Evolutionary conservation across 805 yeast genomes (phyloP), one percentile per base, ranked within the genome.

Genomic region (Candida germanica): DNA sequence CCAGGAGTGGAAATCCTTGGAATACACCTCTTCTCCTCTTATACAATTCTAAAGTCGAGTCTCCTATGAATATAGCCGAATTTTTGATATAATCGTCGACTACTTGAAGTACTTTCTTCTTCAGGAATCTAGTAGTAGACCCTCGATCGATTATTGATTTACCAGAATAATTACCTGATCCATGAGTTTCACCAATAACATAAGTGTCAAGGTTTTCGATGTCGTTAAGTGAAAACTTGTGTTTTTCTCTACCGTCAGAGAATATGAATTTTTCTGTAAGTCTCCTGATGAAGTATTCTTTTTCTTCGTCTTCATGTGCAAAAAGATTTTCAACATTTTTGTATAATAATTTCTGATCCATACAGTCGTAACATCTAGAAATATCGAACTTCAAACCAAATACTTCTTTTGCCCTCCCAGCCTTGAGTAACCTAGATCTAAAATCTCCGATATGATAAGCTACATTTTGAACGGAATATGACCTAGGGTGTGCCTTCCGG

Each of bases 1-100:
- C 73, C 38, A 95, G 91, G 3, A 88, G 56, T 1, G 81, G 79
- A 6, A 87, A 75, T 0, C 98, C 98, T 60, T 89, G 98, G 36
- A 82, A 88, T 0, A 91, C 68, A 0, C 98, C 98, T 7, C 62
- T 56, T 28, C 61, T 74, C 39, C 95, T 62, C n/a, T 54, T 50
- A 49, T 42, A 65, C 6, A 46, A 12, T 16, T 29, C 23, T 14
- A 31, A n/a, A 30, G 66, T 74, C 6, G 48, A 43, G 1, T 56
- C 49, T 19, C 3, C 62, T 61, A 73, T 54, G 18, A 56, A 56
- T 0, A 81, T 58, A 0, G 69, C 60, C 0, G 85, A 70, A 9
- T 69, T 59, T n/a, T 59, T 58, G 10, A 87, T 54, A 39, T 85
- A 88, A n/a, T 59, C 54, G 13, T 60, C 54, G 0, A 81, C 61